Evolutionary conservation across 257 asterid species (phyloP).

Genomic region (Primulina tabacum): DNA sequence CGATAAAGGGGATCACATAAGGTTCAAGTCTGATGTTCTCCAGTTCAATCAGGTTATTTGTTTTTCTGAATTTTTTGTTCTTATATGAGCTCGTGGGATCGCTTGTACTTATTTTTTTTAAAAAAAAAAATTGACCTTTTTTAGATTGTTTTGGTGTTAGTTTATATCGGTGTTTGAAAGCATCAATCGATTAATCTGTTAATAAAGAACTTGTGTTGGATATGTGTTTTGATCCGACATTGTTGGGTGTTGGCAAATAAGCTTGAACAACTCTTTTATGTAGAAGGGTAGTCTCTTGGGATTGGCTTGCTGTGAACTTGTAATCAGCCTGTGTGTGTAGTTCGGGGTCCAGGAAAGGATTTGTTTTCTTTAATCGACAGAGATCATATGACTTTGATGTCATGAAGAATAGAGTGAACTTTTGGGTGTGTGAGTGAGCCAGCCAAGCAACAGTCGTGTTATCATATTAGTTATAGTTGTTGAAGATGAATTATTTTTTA

Average conservation of each 20-base stretch:
- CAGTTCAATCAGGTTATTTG: slow-evolving; percentile 75
- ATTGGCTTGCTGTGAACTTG: no score
- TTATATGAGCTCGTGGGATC: not conserved
- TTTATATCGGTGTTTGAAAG: not conserved
- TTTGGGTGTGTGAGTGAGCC: not conserved
- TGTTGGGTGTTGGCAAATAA: not conserved
- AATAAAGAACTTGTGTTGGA: not conserved
- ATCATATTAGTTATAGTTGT: not conserved
- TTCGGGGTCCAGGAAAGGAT: not conserved
- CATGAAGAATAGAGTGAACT: not conserved
- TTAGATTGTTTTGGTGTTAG: not conserved
- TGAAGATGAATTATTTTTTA: not conserved
- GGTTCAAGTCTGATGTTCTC: slow-evolving; percentile 94
- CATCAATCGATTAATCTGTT: not conserved
- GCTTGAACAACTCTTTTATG: no score
- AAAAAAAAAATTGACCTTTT: not conserved
- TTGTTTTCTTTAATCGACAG: no score
- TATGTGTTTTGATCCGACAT: not conserved
- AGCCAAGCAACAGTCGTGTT: not conserved
- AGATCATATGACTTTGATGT: no score
- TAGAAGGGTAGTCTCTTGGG: no score
- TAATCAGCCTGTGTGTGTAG: not conserved
- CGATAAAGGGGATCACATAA: slow-evolving; percentile 88
- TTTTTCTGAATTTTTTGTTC: not conserved
- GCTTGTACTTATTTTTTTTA: not conserved